phyloP scores from a whole-genome alignment of 345 rosid genomes.

The Odontarrhena argentea region DNA sequence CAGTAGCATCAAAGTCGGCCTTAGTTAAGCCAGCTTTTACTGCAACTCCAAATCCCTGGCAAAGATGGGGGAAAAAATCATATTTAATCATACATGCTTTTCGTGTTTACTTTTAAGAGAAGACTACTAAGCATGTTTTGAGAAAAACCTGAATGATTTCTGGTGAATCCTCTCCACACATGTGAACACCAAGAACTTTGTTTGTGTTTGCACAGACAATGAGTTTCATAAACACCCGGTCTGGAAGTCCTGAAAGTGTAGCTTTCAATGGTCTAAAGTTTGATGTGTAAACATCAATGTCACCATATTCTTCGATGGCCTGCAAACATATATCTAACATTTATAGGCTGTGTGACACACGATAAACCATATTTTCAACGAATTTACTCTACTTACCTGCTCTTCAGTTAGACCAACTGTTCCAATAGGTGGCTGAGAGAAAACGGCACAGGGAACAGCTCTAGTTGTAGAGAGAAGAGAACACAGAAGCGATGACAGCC shows the following conservation, averaged over 20 bases:
- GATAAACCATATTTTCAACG: conserved; percentile 1
- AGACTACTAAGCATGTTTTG: conserved; percentile 13
- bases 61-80: conserved; percentile 10
- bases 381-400: conserved; percentile 55
- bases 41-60: conserved; percentile 94
- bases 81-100: conserved; percentile 2
- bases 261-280: conserved; percentile 93
- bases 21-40: conserved; percentile 92
- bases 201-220: conserved; percentile 76
- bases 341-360: not conserved
- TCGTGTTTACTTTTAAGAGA: not conserved
- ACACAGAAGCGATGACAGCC: conserved; percentile 13
- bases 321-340: conserved; percentile 42
- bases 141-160: conserved; percentile 75
- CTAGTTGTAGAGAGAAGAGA: conserved; percentile 42
- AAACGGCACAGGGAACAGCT: conserved; percentile 91
- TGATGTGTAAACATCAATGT: conserved; percentile 79
- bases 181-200: conserved; percentile 79
- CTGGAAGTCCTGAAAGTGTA: conserved; percentile 94
- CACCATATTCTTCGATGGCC: conserved; percentile 78
- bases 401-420: conserved; percentile 91
- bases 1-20: conserved; percentile 82
- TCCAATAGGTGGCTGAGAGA: conserved; percentile 97
- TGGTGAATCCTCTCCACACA: conserved; percentile 94
- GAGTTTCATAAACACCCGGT: conserved; percentile 83